Conservation (phyloP, 2,329 filamentous ascomycete species). For the Ophiostoma novo-ulmi region DNA sequence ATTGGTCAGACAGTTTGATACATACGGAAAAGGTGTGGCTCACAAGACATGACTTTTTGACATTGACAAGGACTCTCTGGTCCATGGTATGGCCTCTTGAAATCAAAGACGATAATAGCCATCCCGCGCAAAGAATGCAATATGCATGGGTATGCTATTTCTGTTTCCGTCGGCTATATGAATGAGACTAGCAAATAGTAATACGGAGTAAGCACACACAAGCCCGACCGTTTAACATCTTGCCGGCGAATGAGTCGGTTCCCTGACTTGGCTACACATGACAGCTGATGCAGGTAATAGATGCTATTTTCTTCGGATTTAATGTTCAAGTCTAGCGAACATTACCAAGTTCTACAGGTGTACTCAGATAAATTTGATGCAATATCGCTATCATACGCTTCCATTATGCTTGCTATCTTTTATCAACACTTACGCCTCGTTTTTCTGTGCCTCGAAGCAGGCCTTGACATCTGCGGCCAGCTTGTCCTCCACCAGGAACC, state of each 20-base stretch:
- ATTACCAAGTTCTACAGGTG: too few species aligned
- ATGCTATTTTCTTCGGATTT: too few species aligned
- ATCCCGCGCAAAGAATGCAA: background rate
- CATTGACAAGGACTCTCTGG: background rate
- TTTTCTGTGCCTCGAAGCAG: conserved; percentile 34
- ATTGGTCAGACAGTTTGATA: too few species aligned
- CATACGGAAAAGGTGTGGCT: background rate
- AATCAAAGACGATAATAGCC: background rate
- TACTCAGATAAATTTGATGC: background rate
- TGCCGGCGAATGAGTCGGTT: background rate
- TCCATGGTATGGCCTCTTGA: background rate
- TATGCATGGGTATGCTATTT: conserved; percentile 4
- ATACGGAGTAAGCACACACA: background rate
- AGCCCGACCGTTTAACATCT: background rate
- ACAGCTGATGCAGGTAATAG: background rate
- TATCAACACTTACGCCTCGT: background rate
- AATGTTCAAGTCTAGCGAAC: too few species aligned
- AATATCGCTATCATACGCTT: background rate
- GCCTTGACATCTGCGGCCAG: conserved; percentile 32
- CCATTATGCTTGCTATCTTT: background rate
- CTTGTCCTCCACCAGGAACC: conserved; percentile 22
- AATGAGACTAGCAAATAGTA: background rate
- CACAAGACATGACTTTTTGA: background rate
- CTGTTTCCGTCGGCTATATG: background rate
- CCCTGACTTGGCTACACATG: background rate